Conservation (phyloP, 306 rosid genomes). For the Pyrus communis region DNA sequence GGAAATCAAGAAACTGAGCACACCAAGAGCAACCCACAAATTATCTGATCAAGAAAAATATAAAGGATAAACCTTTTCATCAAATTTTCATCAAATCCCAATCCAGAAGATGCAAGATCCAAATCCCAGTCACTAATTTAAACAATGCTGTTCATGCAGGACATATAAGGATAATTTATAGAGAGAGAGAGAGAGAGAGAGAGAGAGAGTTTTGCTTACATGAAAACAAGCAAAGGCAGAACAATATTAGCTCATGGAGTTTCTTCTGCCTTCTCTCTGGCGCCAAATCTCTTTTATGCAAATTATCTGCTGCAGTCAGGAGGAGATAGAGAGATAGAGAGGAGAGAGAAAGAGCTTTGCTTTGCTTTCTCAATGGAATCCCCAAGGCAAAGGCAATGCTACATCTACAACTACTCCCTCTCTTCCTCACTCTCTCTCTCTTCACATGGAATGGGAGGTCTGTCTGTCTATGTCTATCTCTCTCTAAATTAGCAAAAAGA, state of each 20-base stretch:
- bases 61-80: conserved; percentile 9
- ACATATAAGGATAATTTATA: neutral
- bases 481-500: conserved; percentile 1
- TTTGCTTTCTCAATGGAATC: conserved; percentile 17
- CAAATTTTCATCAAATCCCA: neutral
- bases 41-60: neutral
- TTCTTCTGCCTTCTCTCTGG: neutral
- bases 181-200: neutral
- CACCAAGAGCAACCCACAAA: conserved; percentile 12
- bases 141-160: neutral
- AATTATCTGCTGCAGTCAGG: neutral
- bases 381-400: neutral
- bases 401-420: neutral
- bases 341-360: neutral
- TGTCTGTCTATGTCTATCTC: neutral
- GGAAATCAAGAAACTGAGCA: conserved; percentile 14
- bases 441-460: neutral
- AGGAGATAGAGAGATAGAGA: neutral
- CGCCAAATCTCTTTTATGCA: conserved; percentile 8
- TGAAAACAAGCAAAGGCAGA: neutral
- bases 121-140: neutral
- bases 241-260: conserved; percentile 11
- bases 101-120: conserved; percentile 6
- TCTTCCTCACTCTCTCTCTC: neutral
- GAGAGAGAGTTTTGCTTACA: conserved; percentile 14